A percentile compares a stretch with the other conserved stretches of the same genome.
Evolutionary conservation across 768 basidiomycete genomes (phyloP).

Genomic region (Infundibulicybe gibba): DNA sequence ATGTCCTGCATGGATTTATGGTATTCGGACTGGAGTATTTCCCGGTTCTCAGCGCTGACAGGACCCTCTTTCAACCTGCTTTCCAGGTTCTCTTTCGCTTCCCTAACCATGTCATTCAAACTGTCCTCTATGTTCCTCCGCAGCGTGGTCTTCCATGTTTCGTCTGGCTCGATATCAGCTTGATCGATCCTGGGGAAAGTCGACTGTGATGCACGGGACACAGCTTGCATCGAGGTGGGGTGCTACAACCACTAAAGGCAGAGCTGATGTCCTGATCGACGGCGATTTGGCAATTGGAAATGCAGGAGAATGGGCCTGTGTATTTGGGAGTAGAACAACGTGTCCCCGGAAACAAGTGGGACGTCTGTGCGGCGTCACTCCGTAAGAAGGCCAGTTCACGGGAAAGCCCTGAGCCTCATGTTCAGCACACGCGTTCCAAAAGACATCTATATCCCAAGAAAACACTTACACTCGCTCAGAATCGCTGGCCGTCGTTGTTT

Average conservation of each 20-base stretch:
- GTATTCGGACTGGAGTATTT: constrained; percentile 35
- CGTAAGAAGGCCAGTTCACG: constrained; percentile 20
- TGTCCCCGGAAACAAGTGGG: too few relatives aligned
- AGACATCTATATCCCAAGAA: constrained; percentile 11
- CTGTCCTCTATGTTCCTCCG: constrained; percentile 46
- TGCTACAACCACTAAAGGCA: not conserved
- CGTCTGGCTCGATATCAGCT: constrained; percentile 47
- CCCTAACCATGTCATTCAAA: constrained; percentile 43
- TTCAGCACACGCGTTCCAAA: constrained; percentile 46
- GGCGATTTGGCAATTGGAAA: not conserved
- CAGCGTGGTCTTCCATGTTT: constrained; percentile 48
- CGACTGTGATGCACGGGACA: constrained; percentile 18
- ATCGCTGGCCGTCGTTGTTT: constrained; percentile 3
- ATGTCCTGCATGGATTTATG: constrained; percentile 38
- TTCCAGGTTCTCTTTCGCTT: constrained; percentile 58
- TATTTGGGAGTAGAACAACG: too few relatives aligned
- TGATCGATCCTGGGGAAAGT: constrained; percentile 16
- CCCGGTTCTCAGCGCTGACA: constrained; percentile 23
- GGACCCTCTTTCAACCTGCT: constrained; percentile 43
- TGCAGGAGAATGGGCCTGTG: not conserved
- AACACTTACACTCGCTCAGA: constrained; percentile 17
- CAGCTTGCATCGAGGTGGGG: constrained; percentile 31
- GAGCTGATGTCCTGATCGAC: not conserved
- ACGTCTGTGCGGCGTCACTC: constrained; percentile 6
- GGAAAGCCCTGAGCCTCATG: constrained; percentile 54